phyloP scores from a whole-genome alignment of 352 stramenopile genomes.

The Pythium aphanidermatum region DNA sequence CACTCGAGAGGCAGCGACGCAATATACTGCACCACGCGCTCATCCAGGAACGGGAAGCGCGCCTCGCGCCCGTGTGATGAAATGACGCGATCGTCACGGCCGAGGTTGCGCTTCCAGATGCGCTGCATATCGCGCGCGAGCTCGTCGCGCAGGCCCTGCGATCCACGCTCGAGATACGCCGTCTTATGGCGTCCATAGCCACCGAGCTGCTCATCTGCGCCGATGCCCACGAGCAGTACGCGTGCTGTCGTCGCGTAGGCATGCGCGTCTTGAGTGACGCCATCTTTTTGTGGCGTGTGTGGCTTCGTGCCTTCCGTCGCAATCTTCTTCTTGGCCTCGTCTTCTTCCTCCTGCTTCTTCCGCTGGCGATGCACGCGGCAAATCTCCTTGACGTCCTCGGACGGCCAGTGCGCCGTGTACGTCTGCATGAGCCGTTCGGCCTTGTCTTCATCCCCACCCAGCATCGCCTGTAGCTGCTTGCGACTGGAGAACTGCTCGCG shows the following conservation, averaged over 20 bases:
- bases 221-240: slow-evolving; percentile 90
- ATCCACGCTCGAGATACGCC: slow-evolving; percentile 58
- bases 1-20: slow-evolving; percentile 48
- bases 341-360: background rate
- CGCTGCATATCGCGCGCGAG: slow-evolving; percentile 84
- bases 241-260: slow-evolving; percentile 38
- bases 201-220: slow-evolving; percentile 94
- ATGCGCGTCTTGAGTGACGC: background rate
- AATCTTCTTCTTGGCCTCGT: background rate
- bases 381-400: background rate
- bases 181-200: slow-evolving; percentile 93
- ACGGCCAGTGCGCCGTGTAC: background rate
- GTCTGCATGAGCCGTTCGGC: slow-evolving; percentile 13
- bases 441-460: slow-evolving; percentile 13
- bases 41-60: slow-evolving; percentile 95
- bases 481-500: slow-evolving; percentile 5
- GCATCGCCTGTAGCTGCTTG: slow-evolving; percentile 24
- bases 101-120: slow-evolving; percentile 95
- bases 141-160: slow-evolving; percentile 63
- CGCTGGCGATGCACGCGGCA: slow-evolving; percentile 33
- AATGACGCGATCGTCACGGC: slow-evolving; percentile 93
- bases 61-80: slow-evolving; percentile 89
- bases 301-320: too few species aligned
- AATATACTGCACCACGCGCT: slow-evolving; percentile 83
- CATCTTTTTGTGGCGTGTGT: too few species aligned